Percentiles rank a stretch among this genome's conserved stretches.
Conservation (phyloP, 2,329 filamentous ascomycete genomes). For the Pseudocercospora cruenta region DNA sequence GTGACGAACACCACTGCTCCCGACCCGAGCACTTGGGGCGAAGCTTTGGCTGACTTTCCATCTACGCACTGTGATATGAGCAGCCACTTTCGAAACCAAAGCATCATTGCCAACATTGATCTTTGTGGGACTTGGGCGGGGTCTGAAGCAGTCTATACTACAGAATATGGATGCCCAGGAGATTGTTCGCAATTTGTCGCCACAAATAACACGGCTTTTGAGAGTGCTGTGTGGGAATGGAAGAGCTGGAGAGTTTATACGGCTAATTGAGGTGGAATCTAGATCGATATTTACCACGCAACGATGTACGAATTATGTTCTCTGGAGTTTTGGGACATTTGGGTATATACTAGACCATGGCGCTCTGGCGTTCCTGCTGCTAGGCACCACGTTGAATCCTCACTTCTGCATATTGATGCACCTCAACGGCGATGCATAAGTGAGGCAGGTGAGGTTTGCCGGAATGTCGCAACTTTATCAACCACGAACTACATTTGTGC, state of each 20-base stretch:
- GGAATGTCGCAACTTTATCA: too few relatives aligned
- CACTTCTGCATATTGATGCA: background rate
- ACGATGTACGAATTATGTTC: background rate
- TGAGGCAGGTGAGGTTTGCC: background rate
- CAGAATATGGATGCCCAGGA: constrained; percentile 35
- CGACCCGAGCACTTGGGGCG: constrained; percentile 65
- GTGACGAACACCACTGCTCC: constrained; percentile 47
- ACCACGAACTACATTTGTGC: too few relatives aligned
- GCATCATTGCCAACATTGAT: constrained; percentile 43
- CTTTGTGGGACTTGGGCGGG: constrained; percentile 46
- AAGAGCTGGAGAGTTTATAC: constrained; percentile 43
- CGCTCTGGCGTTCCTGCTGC: background rate
- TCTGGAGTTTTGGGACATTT: background rate
- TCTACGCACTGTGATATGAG: constrained; percentile 41
- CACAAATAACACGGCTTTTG: constrained; percentile 38
- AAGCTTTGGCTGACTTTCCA: constrained; percentile 66
- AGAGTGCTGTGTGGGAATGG: constrained; percentile 44
- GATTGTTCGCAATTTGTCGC: constrained; percentile 38
- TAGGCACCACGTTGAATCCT: background rate
- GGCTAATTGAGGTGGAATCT: too few relatives aligned
- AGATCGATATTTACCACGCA: too few relatives aligned
- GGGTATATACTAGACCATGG: background rate
- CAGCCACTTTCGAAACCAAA: constrained; percentile 41
- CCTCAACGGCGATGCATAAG: background rate
- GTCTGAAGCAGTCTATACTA: constrained; percentile 33